Base-by-base conservation (phyloP, 2,329 filamentous ascomycete genomes). In the Fusarium sp. region DNA sequence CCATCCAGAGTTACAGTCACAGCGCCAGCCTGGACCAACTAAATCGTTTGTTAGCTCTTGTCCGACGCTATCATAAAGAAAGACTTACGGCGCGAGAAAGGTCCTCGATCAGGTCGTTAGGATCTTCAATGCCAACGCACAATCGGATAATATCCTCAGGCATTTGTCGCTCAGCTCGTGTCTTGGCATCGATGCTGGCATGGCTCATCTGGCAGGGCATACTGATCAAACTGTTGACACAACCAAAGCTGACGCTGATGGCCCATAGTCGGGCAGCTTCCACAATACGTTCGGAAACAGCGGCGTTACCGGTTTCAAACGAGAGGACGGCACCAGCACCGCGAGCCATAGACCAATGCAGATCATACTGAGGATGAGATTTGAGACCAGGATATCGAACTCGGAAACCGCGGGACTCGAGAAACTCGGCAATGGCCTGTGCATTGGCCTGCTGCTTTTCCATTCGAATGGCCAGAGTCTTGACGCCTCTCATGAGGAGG, bases 191-290 rank as follows among this genome's bases (percentile, higher is more conserved):
- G 72, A 99, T 99, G 73, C 92, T 97, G 35, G 95, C 95, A 77
- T 99, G 95, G 78, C 94, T 98, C 96, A 99, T 99, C 71, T 94
- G 93, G 79, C 95, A 99, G 9, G 95, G 94, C 94, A 99, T 97
- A 79, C 93, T 97, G 77, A 99, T 99, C 75, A 99, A 80, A 74
- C 92, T 96, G 80, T 99, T 99, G 66, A 99, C 95, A 75, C 95
- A 98, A 43, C 95, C 95, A 74, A 99, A 99, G 72, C 92, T 97
- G 57, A 99, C 95, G 66, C 91, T 96, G 69, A 99, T 99, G 31
- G 91, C 93, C 88, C 92, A 99, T 29, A 99, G 81, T 64, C 91
- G 87, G 3, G 95, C 91, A 27, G 91, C 91, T 78, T 98, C 95
- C 6, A 99, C 95, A 70, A 99, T 97, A 35, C 93, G 86, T 79